Base-by-base conservation (phyloP, 371 early-diverging fungal species). In the Mortierella sp. region DNA sequence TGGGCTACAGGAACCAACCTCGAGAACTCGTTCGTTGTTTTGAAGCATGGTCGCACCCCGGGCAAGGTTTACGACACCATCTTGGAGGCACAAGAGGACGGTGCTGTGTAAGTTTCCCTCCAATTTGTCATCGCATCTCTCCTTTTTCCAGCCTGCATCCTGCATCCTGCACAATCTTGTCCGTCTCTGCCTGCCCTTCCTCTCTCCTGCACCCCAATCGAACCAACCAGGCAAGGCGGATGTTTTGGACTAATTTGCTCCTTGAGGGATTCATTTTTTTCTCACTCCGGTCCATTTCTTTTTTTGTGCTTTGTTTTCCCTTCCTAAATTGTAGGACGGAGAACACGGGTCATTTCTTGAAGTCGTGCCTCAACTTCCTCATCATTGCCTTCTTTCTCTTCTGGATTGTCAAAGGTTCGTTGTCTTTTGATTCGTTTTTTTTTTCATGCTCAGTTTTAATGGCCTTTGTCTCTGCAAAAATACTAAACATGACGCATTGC, bases 21-120 rank as follows among this genome's bases (percentile, higher is more conserved):
- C 34, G 87, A 82, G 78, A 79, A 87, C 55, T 87, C 76, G 46
- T 87, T 87, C 53, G 61, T 87, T 77, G 72, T 87, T 24, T 59
- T 87, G 46, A 82, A 72, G 31, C 87, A 74, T 19, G 87, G 87
- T 26, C 31, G 69, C 46, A 81, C 79, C 0, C 79, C 74, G 0
- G 74, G 51, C 19, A 79, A 53, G 44, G 28, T 34, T 0, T 87
- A 87, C 69, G 40, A 67, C 24, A 87, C 87, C 2, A 79, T 79
- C 19, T 48, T 69, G 37, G 87, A 87, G 54, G 87, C 87, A 48
- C 87, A 87, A 46, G 86, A 79, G 6, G 87, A 87, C 69, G 85
- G 87, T 26, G 87, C 87, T 10, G 87, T 87, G 87, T 87, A 79
- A 77, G 82, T 61, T 34, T 70, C 51, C 14, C 21, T 61, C 34